Evolutionary conservation across 1,284 basidiomycete species (phyloP).

Genomic region (Athelia sp.): DNA sequence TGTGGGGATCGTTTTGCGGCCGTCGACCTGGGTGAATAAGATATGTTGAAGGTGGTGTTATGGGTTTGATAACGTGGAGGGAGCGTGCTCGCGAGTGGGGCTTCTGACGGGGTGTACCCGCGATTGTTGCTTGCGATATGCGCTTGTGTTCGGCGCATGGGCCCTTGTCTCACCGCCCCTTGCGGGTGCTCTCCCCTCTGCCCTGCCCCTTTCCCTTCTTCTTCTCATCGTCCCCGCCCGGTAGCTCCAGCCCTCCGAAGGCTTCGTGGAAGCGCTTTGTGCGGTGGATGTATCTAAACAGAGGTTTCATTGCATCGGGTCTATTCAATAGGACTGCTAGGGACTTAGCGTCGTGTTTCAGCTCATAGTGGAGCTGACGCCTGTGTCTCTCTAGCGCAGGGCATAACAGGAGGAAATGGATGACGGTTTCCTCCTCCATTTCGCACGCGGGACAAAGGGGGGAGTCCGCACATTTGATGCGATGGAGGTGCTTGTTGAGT

Average conservation of each 20-base stretch:
- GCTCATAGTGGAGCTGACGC: neutral
- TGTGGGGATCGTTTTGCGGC: no score
- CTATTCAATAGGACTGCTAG: neutral
- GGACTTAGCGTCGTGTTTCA: neutral
- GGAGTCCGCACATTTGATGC: constrained; percentile 11
- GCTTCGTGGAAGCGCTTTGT: neutral
- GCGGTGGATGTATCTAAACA: neutral
- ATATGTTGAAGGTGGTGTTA: no score
- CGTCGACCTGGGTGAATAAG: no score
- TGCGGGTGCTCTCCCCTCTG: no score
- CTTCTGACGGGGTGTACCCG: no score
- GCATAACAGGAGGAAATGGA: constrained; percentile 21
- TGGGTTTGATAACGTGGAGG: no score
- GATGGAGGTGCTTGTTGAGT: constrained; percentile 19
- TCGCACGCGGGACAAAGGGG: constrained; percentile 20
- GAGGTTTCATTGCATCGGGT: neutral
- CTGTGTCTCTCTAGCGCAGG: constrained; percentile 2
- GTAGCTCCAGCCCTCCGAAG: neutral
- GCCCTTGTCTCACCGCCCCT: no score
- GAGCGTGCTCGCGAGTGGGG: no score
- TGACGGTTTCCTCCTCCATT: constrained; percentile 13
- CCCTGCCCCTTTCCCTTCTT: no score
- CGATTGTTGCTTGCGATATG: no score
- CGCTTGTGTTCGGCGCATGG: no score
- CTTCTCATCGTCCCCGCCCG: no score